Base-by-base conservation (phyloP, 371 early-diverging fungal genomes). In the Umbelopsis sp. region DNA sequence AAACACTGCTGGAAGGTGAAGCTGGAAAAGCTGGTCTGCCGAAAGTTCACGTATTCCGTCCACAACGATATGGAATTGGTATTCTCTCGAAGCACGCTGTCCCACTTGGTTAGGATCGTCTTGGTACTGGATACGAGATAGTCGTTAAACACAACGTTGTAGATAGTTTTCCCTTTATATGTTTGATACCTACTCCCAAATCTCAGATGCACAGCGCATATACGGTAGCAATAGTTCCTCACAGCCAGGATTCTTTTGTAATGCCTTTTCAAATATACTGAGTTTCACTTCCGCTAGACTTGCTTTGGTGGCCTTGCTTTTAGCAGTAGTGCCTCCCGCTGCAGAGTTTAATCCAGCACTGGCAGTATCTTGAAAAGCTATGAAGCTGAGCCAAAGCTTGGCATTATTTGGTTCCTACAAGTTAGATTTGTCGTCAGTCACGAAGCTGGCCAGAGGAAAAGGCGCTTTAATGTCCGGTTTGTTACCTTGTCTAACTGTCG, bases 1-100 rank as follows among this genome's bases (percentile, higher is more conserved):
- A 87, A 62, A 71, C 90, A 91, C 11, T 81, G 75, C 14, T 77
- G 75, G 65, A 91, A 87, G 1, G 89, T 81, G 63, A 93, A 94
- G 63, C 89, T 85, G 1, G 86, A 69, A 46, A 89, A 89, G 65
- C 89, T 87, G 7, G 93, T 91, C 73, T 91, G 92, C 18, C 93
- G 77, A 57, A 87, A 87, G 50, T 90, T 86, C 63, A 95, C 80
- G 70, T 95, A 95, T 48, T 90, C 83, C 9, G 88, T 87, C 94
- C 94, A 93, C 1, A 94, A 73, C n/a, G 52, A 45, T 22, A 86
- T 74, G 0, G 89, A 83, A 50, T 79, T 76, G 8, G 84, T 77
- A 44, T 78, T 66, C 14, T 71, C 69, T 51, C 83, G 80, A 22
- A 95, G 74, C 10, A 89, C 70, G 24, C 74, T 70, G 57, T 93